These are phyloP conservation scores for Gypsophila paniculata DNA, from an alignment of 179 eudicot genomes.

Conservation along the genomic window DNA sequence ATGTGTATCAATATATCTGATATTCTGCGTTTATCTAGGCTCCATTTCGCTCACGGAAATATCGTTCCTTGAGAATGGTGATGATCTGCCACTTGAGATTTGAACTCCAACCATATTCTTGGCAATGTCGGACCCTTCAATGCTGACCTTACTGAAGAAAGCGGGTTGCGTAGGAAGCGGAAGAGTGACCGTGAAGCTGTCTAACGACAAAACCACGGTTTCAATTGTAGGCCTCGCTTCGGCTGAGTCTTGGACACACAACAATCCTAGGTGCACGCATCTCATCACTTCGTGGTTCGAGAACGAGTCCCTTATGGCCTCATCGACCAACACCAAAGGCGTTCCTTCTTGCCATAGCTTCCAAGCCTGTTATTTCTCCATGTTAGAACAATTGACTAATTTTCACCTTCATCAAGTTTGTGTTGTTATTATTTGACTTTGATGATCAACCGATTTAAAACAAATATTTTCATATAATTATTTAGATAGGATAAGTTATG, in stretches of 20 bases:
- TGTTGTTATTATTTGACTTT: no score
- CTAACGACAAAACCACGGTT: constrained; percentile 8
- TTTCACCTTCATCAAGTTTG: no score
- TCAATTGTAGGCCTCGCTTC: constrained; percentile 16
- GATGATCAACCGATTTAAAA: no score
- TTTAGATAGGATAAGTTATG: no score
- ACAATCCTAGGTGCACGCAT: constrained; percentile 19
- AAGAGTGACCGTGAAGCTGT: constrained; percentile 27
- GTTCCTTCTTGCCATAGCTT: constrained; percentile 16
- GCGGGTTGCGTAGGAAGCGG: constrained; percentile 24
- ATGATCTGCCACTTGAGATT: neutral
- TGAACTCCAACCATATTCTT: neutral
- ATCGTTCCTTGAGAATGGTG: constrained; percentile 13
- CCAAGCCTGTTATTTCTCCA: constrained; percentile 17
- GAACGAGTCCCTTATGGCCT: constrained; percentile 11
- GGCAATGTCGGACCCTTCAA: neutral
- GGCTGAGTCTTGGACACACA: constrained; percentile 21
- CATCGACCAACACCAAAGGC: constrained; percentile 17
- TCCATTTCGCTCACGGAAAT: constrained; percentile 12
- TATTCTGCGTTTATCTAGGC: constrained; percentile 8
- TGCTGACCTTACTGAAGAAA: neutral
- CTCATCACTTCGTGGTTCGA: constrained; percentile 20
- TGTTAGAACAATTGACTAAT: neutral
- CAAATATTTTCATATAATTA: no score
- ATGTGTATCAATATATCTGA: neutral